A percentile compares a stretch with the other conserved stretches of the same genome.
These are phyloP conservation scores for Breviolum minutum DNA, from an alignment of 73 alveolate genomes.

Conservation along the genomic window DNA sequence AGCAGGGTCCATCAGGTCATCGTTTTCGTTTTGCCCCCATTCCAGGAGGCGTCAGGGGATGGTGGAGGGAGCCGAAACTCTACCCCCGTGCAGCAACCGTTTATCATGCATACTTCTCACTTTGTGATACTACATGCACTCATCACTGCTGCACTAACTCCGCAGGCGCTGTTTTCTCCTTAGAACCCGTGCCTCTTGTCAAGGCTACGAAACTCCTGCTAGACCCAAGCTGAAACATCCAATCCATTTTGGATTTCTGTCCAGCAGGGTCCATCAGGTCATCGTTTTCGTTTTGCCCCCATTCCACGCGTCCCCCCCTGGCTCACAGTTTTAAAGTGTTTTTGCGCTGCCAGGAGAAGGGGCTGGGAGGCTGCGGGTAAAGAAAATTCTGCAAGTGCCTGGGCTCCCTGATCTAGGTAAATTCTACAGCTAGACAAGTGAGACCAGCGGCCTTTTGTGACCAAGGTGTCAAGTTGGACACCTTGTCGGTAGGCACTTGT, in stretches of 20 bases:
- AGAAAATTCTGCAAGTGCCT: background rate
- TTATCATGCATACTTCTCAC: constrained; percentile 2
- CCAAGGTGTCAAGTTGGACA: background rate
- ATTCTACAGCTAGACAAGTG: background rate
- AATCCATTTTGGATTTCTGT: background rate
- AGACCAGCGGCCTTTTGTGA: background rate
- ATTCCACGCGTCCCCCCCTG: background rate
- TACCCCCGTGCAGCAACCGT: background rate
- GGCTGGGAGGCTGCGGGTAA: background rate
- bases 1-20: background rate
- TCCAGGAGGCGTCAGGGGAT: too few species aligned
- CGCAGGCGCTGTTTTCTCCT: background rate
- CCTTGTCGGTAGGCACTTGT: background rate
- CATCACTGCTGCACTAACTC: too few species aligned
- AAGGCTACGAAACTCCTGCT: background rate
- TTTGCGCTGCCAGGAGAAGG: too few species aligned
- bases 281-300: background rate
- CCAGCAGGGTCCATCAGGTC: background rate
- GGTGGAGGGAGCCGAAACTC: constrained; percentile 45
- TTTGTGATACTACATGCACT: too few species aligned
- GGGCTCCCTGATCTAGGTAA: background rate
- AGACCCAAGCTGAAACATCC: background rate
- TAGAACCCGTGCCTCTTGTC: background rate
- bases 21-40: background rate
- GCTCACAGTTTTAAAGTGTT: background rate